Conservation (phyloP, 352 stramenopile genomes). For the Pythium sp. region DNA sequence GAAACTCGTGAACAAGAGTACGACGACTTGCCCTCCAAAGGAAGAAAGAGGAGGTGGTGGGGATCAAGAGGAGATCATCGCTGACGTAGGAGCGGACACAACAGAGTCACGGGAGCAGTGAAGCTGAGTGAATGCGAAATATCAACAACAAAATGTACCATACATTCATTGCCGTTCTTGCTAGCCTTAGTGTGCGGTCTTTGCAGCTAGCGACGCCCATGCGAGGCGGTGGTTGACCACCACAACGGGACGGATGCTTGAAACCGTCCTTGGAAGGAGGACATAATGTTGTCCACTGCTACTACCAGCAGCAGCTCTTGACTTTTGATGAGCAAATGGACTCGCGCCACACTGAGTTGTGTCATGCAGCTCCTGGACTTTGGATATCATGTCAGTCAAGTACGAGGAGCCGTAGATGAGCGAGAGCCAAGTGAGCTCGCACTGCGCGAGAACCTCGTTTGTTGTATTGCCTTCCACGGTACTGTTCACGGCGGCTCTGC, state of each 20-base stretch:
- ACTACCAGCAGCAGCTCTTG: background rate
- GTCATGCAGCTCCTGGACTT: constrained; percentile 2
- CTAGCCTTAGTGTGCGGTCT: background rate
- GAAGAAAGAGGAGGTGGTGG: background rate
- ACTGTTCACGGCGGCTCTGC: background rate
- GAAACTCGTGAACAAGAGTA: constrained; percentile 27
- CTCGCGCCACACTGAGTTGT: background rate
- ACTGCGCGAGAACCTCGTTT: constrained; percentile 1
- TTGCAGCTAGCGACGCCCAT: constrained; percentile 2
- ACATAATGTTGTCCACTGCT: background rate
- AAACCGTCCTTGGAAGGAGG: background rate
- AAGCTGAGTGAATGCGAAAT: background rate
- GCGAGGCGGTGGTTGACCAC: constrained; percentile 11
- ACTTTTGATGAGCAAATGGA: background rate
- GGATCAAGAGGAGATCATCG: background rate
- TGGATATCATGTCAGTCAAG: constrained; percentile 1
- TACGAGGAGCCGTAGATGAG: constrained; percentile 4
- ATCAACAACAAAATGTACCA: background rate
- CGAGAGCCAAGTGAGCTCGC: constrained; percentile 10
- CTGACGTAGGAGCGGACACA: background rate
- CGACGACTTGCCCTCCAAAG: background rate
- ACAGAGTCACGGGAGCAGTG: background rate
- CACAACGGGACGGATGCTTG: background rate
- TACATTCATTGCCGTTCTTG: background rate
- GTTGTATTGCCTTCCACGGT: background rate